phyloP scores from a whole-genome alignment of 129 eudicot genomes.

The Silybum marianum region DNA sequence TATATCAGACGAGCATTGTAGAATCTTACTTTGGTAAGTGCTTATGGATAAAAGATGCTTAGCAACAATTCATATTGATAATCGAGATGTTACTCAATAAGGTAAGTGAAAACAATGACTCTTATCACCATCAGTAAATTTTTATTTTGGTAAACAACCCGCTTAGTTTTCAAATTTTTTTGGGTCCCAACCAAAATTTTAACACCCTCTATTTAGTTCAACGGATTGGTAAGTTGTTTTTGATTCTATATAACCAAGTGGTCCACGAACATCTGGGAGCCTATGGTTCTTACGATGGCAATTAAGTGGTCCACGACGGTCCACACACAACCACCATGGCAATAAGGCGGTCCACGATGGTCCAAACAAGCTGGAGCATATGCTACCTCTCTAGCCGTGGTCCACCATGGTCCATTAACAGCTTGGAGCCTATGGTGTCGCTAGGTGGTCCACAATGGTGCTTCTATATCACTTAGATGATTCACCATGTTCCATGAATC shows the following conservation, averaged over 20 bases:
- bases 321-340: background rate
- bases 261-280: slow-evolving; percentile 7
- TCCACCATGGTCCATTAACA: background rate
- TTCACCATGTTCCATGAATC: background rate
- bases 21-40: no score
- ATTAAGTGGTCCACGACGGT: slow-evolving; percentile 11
- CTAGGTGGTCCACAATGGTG: slow-evolving; percentile 10
- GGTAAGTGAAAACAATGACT: no score
- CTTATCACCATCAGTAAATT: no score
- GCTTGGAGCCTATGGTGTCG: slow-evolving; percentile 15
- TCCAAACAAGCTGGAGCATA: slow-evolving; percentile 14
- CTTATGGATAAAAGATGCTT: no score
- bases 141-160: no score
- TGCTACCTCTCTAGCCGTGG: background rate
- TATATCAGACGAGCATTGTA: no score
- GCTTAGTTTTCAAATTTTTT: no score
- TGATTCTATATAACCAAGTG: background rate
- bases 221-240: background rate
- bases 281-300: background rate
- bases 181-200: background rate
- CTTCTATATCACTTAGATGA: background rate
- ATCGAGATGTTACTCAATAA: no score
- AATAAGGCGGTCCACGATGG: slow-evolving; percentile 17
- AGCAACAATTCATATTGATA: no score
- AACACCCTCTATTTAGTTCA: background rate